Evolutionary conservation across 2,329 filamentous ascomycete genomes (phyloP), one percentile per base, ranked within the genome.

Genomic region (Aspergillus fumigatiaffinis): DNA sequence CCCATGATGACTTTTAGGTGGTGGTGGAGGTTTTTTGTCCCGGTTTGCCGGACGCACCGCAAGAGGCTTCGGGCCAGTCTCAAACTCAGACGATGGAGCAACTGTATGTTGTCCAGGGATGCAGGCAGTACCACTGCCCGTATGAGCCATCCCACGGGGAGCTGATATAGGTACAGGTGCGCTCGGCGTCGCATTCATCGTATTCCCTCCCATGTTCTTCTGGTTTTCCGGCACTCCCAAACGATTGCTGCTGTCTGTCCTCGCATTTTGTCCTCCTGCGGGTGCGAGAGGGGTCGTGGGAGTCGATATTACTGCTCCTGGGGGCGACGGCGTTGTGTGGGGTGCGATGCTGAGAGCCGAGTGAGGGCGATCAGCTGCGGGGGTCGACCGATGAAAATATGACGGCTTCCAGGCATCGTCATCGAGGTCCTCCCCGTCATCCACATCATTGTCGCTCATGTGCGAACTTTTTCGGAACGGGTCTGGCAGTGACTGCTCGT

Each of bases 1-100:
- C 4, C 91, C 91, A 74, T 92, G 89, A 54, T 89, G 85, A 52
- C 88, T 91, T 68, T 83, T 91, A 10, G 89, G 89, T 6, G 88
- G 88, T 4, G 71, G 71, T 5, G 90, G 89, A 14, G 88, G 88
- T 61, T 84, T 84, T 73, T 84, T 86, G 68, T 87, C 89, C 62
- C 80, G 65, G 59, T 60, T 69, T 21, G 48, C 56, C 50, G 59
- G 69, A 62, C 48, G 78, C 66, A 50, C 72, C 5, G 58, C 51
- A 32, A 63, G 53, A 12, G 62, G 69, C 58, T 66, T 75, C 42
- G 70, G 76, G 53, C 82, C 76, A 42, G 78, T 77, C 44, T 85
- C 84, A 1, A 77, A 77, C 51, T 85, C 83, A 3, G 79, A 76
- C 10, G 78, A 77, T 2, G 81, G 80, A 32, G 55, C 42, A 20